phyloP scores from a whole-genome alignment of 78 protist genomes.

The Speleostelium caveatum region DNA sequence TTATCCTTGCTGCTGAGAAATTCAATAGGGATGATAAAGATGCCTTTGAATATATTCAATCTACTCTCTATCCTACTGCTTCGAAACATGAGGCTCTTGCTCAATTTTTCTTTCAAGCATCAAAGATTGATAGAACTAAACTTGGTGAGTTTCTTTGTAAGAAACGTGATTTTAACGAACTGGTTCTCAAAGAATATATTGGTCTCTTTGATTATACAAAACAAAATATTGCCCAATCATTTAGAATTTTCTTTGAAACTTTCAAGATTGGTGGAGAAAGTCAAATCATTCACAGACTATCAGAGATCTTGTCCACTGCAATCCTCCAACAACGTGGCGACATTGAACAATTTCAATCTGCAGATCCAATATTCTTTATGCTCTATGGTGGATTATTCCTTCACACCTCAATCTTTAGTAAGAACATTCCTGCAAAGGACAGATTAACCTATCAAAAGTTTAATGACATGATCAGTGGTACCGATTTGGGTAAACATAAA shows the following conservation, averaged over 20 bases:
- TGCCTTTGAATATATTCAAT: constrained; percentile 39
- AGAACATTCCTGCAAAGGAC: constrained; percentile 9
- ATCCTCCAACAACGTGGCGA: neutral
- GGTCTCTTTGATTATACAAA: constrained; percentile 3
- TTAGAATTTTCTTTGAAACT: constrained; percentile 67
- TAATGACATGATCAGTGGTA: constrained; percentile 21
- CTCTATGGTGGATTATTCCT: constrained; percentile 89
- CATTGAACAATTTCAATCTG: constrained; percentile 14
- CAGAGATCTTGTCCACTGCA: neutral
- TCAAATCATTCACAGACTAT: constrained; percentile 16
- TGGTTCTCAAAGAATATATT: constrained; percentile 18
- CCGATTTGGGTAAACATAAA: neutral
- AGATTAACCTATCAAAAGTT: constrained; percentile 16
- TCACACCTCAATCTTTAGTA: constrained; percentile 35
- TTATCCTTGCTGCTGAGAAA: constrained; percentile 50
- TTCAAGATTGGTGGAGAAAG: constrained; percentile 67
- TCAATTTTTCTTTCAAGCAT: constrained; percentile 40
- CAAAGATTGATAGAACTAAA: constrained; percentile 11
- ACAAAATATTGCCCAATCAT: neutral
- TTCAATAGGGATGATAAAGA: constrained; percentile 48
- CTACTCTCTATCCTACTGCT: neutral
- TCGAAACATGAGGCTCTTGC: constrained; percentile 11
- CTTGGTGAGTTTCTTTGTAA: constrained; percentile 78
- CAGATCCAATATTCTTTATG: constrained; percentile 77
- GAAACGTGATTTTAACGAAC: constrained; percentile 13